phyloP scores from a whole-genome alignment of 2,329 filamentous ascomycete genomes.

The Xylaria sp. region DNA sequence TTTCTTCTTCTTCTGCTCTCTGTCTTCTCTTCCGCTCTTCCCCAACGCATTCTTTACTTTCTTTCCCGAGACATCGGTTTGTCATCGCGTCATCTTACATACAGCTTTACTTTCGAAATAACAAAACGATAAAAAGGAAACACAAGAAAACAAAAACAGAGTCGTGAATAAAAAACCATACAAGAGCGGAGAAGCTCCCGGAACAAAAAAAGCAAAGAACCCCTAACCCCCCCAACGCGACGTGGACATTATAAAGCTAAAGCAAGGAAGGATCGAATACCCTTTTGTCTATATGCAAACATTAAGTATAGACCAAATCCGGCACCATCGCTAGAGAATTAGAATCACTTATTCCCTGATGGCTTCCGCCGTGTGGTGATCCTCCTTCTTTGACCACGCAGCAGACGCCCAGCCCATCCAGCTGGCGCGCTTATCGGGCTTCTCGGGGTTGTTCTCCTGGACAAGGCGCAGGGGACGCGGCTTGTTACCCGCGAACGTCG shows the following conservation, averaged over 20 bases:
- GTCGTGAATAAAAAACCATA: neutral
- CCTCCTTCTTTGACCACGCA: conserved; percentile 46
- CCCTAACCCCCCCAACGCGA: neutral
- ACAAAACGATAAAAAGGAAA: neutral
- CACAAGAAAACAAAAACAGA: neutral
- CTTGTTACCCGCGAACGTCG: conserved; percentile 63
- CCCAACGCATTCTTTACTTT: too few relatives aligned
- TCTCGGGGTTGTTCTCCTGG: conserved; percentile 61
- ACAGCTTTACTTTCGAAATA: neutral
- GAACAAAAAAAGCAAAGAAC: neutral
- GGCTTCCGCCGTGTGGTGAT: conserved; percentile 21
- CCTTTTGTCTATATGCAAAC: conserved; percentile 1
- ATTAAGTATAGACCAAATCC: neutral
- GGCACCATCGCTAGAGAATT: neutral
- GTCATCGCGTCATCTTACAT: neutral
- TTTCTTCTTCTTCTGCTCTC: too few relatives aligned
- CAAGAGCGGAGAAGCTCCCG: neutral
- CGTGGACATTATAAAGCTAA: neutral
- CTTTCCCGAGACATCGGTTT: neutral
- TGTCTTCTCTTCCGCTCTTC: too few relatives aligned
- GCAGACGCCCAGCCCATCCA: conserved; percentile 57
- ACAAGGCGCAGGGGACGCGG: conserved; percentile 82
- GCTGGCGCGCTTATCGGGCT: conserved; percentile 55
- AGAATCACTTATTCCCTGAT: conserved; percentile 18
- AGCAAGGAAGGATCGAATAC: too few relatives aligned